These are phyloP conservation scores for Fusarium gaditjirri DNA, from an alignment of 2,329 filamentous ascomycete species.

Conservation along the genomic window DNA sequence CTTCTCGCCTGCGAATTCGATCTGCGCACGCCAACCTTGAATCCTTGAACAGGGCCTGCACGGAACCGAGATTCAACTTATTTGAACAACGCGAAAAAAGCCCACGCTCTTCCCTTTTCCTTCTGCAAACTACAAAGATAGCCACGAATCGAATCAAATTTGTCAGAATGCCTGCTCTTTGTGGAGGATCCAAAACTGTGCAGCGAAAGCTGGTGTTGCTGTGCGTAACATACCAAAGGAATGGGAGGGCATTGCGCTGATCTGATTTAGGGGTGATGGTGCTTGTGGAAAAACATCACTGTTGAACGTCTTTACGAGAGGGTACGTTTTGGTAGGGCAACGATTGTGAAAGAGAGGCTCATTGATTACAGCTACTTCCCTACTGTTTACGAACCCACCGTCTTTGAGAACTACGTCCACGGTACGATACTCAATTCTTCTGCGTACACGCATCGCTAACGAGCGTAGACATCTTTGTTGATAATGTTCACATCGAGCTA, in stretches of 20 bases:
- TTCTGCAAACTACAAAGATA: neutral
- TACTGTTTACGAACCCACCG: slow-evolving; percentile 97
- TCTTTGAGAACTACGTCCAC: slow-evolving; percentile 99
- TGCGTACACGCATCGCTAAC: slow-evolving; percentile 1
- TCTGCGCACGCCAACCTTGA: slow-evolving; percentile 24
- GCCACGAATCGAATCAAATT: slow-evolving; percentile 2
- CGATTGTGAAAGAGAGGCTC: slow-evolving; percentile 18
- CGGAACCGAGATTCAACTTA: slow-evolving; percentile 36
- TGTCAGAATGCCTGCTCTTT: slow-evolving; percentile 53
- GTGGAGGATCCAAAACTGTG: slow-evolving; percentile 83
- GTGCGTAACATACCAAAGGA: slow-evolving; percentile 55
- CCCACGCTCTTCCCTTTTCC: neutral
- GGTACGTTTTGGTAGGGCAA: slow-evolving; percentile 64
- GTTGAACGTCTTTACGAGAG: slow-evolving; percentile 98
- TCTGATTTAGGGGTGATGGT: slow-evolving; percentile 80
- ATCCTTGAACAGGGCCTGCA: slow-evolving; percentile 8
- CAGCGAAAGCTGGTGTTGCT: slow-evolving; percentile 96
- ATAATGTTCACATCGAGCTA: slow-evolving; percentile 95
- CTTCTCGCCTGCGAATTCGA: slow-evolving; percentile 10
- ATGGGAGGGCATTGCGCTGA: slow-evolving; percentile 18
- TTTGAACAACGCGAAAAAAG: neutral
- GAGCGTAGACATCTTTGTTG: slow-evolving; percentile 90
- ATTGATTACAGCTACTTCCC: slow-evolving; percentile 80
- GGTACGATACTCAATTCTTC: slow-evolving; percentile 63
- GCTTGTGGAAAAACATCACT: slow-evolving; percentile 97